phyloP scores from a whole-genome alignment of 805 yeast species.

The Teunomyces funiuensis region DNA sequence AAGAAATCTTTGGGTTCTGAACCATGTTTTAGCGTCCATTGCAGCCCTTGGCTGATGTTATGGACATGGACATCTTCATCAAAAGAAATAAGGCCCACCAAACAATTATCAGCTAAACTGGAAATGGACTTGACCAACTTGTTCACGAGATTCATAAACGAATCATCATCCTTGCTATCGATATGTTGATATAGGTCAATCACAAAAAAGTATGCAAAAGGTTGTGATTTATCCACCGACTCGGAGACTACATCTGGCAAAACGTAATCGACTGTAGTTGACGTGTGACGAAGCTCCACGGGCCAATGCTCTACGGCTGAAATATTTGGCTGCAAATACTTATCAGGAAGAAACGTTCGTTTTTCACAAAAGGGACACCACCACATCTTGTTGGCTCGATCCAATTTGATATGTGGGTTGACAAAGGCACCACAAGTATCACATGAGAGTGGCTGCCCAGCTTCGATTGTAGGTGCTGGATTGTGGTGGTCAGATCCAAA shows the following conservation, averaged over 20 bases:
- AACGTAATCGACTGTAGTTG: conserved; percentile 30
- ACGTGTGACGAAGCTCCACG: conserved; percentile 23
- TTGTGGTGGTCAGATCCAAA: conserved; percentile 8
- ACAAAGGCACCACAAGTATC: conserved; percentile 25
- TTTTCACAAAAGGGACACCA: conserved; percentile 39
- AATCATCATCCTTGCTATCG: conserved; percentile 18
- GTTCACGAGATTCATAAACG: conserved; percentile 15
- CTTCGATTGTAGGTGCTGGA: conserved; percentile 8
- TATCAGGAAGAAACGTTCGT: conserved; percentile 21
- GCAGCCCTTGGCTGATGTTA: conserved; percentile 1
- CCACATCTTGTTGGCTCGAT: conserved; percentile 33
- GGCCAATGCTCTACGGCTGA: conserved; percentile 23
- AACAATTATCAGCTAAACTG: conserved; percentile 15
- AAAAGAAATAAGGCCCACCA: conserved; percentile 28
- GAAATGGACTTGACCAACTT: conserved; percentile 15
- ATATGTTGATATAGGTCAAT: conserved; percentile 32
- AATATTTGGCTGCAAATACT: conserved; percentile 15
- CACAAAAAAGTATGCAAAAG: conserved; percentile 21
- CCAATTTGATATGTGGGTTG: conserved; percentile 30
- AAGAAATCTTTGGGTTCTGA: conserved; percentile 5
- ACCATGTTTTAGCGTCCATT: not conserved
- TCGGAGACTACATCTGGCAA: conserved; percentile 28
- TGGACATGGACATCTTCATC: conserved; percentile 28
- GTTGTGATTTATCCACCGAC: conserved; percentile 7
- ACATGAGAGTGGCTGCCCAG: conserved; percentile 25